These are phyloP conservation scores for Brassica cretica DNA, from an alignment of 345 rosid species.

Conservation along the genomic window DNA sequence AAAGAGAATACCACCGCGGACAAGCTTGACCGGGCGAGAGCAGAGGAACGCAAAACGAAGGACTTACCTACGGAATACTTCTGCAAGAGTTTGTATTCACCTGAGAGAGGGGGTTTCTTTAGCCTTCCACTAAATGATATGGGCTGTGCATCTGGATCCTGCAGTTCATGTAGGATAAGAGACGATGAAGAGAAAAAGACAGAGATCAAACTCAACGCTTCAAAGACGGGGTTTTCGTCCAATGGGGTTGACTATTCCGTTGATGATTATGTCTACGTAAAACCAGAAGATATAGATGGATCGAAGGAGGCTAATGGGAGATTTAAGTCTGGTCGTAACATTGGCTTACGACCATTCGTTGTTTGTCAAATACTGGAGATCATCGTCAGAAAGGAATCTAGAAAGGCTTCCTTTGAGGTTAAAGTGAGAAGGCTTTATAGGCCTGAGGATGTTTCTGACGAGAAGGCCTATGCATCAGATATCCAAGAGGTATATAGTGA, in stretches of 20 bases:
- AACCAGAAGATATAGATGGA: slow-evolving; percentile 41
- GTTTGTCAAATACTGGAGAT: slow-evolving; percentile 66
- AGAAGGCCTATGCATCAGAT: slow-evolving; percentile 63
- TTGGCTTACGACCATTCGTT: slow-evolving; percentile 61
- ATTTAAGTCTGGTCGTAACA: slow-evolving; percentile 62
- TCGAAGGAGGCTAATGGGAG: slow-evolving; percentile 35
- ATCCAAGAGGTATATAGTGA: slow-evolving; percentile 55
- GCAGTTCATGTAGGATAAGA: slow-evolving; percentile 52
- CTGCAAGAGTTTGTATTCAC: slow-evolving; percentile 67
- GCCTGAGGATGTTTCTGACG: slow-evolving; percentile 67
- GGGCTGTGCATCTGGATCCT: slow-evolving; percentile 57
- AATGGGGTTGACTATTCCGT: slow-evolving; percentile 46
- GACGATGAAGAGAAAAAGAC: slow-evolving; percentile 43
- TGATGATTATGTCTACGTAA: slow-evolving; percentile 59
- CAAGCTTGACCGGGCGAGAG: slow-evolving; percentile 52
- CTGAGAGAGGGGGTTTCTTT: slow-evolving; percentile 71
- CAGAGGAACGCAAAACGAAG: slow-evolving; percentile 57
- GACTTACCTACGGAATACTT: slow-evolving; percentile 56
- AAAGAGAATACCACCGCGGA: slow-evolving; percentile 47
- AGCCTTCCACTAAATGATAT: slow-evolving; percentile 49
- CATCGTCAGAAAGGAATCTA: slow-evolving; percentile 36
- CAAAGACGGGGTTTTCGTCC: slow-evolving; percentile 42
- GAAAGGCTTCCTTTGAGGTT: slow-evolving; percentile 47
- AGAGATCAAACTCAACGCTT: slow-evolving; percentile 37
- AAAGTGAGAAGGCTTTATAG: slow-evolving; percentile 57